phyloP scores from a whole-genome alignment of 345 rosid genomes.

The Eucalyptus marginata region DNA sequence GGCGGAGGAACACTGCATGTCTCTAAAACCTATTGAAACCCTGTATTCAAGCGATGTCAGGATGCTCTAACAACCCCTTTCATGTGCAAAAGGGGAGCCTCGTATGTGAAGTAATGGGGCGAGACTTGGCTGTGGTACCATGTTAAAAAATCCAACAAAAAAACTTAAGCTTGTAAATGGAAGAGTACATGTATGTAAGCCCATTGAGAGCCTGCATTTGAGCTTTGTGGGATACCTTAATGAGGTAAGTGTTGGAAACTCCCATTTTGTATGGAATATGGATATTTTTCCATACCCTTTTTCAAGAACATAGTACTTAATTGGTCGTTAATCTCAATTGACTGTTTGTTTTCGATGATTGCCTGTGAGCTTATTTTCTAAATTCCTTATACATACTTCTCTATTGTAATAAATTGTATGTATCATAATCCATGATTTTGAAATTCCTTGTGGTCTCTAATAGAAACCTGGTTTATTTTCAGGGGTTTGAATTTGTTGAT shows the following conservation, averaged over 20 bases:
- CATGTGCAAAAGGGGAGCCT: background rate
- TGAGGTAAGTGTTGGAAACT: background rate
- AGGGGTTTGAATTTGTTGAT: background rate
- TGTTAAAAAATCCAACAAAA: background rate
- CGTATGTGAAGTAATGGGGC: background rate
- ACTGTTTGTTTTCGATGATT: background rate
- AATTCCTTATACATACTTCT: background rate
- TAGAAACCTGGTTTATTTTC: background rate
- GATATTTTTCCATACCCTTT: background rate
- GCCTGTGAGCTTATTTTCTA: background rate
- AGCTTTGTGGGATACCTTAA: background rate
- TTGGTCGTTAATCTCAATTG: background rate
- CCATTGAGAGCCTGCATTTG: background rate
- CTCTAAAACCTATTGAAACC: background rate
- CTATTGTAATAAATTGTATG: background rate
- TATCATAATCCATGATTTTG: background rate
- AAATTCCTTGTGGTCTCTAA: background rate
- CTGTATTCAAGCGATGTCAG: background rate
- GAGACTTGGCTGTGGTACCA: background rate
- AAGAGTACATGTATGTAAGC: background rate
- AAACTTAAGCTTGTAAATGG: background rate
- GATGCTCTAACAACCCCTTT: background rate
- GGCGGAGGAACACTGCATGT: background rate
- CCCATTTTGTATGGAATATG: background rate
- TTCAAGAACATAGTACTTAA: background rate